Evolutionary conservation across 768 basidiomycete genomes (phyloP), one percentile per base, ranked within the genome.

Genomic region (Megacollybia marginata): DNA sequence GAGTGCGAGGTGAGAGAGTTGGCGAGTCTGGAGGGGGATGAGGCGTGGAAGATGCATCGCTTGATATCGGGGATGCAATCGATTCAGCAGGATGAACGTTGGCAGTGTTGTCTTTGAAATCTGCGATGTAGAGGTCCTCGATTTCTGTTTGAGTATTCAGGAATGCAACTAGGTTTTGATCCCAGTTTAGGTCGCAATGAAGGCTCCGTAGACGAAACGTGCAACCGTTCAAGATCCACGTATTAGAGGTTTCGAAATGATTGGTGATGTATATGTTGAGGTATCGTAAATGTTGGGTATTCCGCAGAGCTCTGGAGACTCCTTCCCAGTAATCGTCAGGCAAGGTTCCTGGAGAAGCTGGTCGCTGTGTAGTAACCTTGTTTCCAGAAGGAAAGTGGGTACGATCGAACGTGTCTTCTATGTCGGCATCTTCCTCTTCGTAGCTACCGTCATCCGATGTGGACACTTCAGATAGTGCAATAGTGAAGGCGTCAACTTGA

Each of bases 101-200:
- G 45, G 6, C 6, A 42, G 16, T 18, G n/a, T 44, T 42, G 18
- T 69, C 67, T 49, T 67, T 64, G 56, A 70, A 76, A 57, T 78
- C 76, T 47, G 69, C 55, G 33, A 78, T 67, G 51, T 67, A 75
- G 20, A 83, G 68, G 53, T 82, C 79, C 51, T 69, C 58, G 28
- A 82, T 70, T 31, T 66, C 64, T 16, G 46, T 52, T 57, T 83
- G 81, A 0, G 64, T 59, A 46, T 72, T 69, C 5, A 83, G 68
- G 56, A 83, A 83, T 16, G 67, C 59, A 40, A 77, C 66, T 32
- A 86, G 77, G 52, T 73, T 57, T 13, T 54, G 51, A 56, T 84
- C 81, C 84, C 84, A 86, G 52, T 75, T 71, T 40, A 86, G 69
- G 59, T 85, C 84, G 58, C 81, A 83, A 54, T 80, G 78, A 52